Conservation (phyloP, 345 rosid species). For the Pistacia integerrima region DNA sequence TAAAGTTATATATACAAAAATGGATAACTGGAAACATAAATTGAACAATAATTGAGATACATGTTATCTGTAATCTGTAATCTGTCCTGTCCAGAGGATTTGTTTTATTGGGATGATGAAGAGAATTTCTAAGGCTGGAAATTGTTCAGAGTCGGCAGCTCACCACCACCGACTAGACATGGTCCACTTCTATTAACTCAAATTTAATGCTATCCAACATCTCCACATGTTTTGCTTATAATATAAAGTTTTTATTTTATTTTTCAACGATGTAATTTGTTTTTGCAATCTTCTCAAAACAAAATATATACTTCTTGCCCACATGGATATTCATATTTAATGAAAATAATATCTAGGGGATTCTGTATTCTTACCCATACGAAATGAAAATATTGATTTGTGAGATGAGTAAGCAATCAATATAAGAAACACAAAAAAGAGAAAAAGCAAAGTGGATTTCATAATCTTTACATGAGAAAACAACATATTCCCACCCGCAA, state of each 20-base stretch:
- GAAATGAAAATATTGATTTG: too few species aligned
- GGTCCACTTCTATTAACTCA: conserved; percentile 16
- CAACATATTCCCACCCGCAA: too few species aligned
- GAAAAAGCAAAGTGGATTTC: too few species aligned
- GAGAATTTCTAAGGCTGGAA: neutral
- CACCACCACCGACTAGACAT: neutral
- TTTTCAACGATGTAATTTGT: neutral
- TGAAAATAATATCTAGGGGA: too few species aligned
- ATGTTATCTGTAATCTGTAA: neutral
- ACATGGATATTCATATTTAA: neutral
- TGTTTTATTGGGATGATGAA: conserved; percentile 1
- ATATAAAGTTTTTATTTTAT: neutral
- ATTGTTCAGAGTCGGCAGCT: neutral
- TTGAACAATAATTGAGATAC: neutral
- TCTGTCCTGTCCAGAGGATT: neutral
- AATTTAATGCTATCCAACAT: conserved; percentile 23
- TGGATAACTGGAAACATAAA: neutral
- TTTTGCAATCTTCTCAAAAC: too few species aligned
- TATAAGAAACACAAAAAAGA: too few species aligned
- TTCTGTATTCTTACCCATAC: too few species aligned
- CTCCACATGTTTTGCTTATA: conserved; percentile 22
- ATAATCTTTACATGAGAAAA: too few species aligned
- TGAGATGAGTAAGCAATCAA: too few species aligned
- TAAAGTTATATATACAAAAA: too few species aligned
- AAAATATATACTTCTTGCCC: neutral